These are phyloP conservation scores for Lipomyces yarrowii DNA, from an alignment of 1,139 yeast genomes.

Conservation along the genomic window DNA sequence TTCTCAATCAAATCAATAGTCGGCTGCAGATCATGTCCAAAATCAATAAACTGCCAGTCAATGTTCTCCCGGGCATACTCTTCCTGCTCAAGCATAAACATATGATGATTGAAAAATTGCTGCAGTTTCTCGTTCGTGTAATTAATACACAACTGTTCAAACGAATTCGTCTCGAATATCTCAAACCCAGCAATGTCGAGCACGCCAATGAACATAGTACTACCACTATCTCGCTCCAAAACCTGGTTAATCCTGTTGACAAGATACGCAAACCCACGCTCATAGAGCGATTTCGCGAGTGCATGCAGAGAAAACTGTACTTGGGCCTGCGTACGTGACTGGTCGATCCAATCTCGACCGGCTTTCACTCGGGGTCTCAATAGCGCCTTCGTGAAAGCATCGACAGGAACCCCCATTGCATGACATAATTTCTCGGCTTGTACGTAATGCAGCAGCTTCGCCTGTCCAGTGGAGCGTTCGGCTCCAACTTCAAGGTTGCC, in stretches of 20 bases:
- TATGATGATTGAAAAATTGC: slow-evolving; percentile 96
- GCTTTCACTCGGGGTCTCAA: slow-evolving; percentile 87
- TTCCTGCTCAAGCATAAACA: slow-evolving; percentile 94
- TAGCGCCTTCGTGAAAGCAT: slow-evolving; percentile 59
- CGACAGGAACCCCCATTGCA: slow-evolving; percentile 64
- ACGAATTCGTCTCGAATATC: slow-evolving; percentile 85
- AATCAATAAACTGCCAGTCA: slow-evolving; percentile 95
- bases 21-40: slow-evolving; percentile 94
- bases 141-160: slow-evolving; percentile 95
- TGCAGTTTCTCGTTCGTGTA: slow-evolving; percentile 95
- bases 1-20: slow-evolving; percentile 91
- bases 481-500: slow-evolving; percentile 82
- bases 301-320: slow-evolving; percentile 86
- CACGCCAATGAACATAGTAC: slow-evolving; percentile 79
- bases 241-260: slow-evolving; percentile 78
- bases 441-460: slow-evolving; percentile 57
- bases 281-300: slow-evolving; percentile 82
- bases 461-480: slow-evolving; percentile 72
- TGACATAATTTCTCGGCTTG: slow-evolving; percentile 62
- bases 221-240: slow-evolving; percentile 49
- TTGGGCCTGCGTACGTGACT: slow-evolving; percentile 77
- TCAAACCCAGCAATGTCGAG: slow-evolving; percentile 98
- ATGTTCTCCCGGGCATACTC: slow-evolving; percentile 92
- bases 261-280: slow-evolving; percentile 74
- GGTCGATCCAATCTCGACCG: slow-evolving; percentile 83